Evolutionary conservation across 495 filamentous ascomycete species (phyloP).

Genomic region (Amniculicola lignicola): DNA sequence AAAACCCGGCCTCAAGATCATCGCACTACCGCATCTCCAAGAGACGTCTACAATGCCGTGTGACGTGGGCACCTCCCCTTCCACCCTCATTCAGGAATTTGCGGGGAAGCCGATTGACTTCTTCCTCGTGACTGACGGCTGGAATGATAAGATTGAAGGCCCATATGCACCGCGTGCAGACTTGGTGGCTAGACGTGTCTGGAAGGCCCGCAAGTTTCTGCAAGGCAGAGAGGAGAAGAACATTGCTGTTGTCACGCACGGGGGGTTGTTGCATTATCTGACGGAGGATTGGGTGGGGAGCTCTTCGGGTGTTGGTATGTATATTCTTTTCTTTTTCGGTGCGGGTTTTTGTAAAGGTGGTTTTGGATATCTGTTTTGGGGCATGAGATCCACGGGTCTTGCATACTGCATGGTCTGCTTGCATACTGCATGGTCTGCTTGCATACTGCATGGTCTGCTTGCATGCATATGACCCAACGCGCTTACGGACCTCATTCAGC

Average conservation of each 20-base stretch:
- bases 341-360: background rate
- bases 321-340: background rate
- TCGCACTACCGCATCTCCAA: slow-evolving; percentile 76
- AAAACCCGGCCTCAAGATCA: slow-evolving; percentile 51
- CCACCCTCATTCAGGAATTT: slow-evolving; percentile 58
- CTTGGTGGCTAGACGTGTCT: slow-evolving; percentile 62
- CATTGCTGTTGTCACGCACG: slow-evolving; percentile 74
- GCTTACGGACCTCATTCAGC: background rate
- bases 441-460: background rate
- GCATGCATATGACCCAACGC: background rate
- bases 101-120: slow-evolving; percentile 61
- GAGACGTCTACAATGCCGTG: slow-evolving; percentile 75
- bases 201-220: slow-evolving; percentile 64
- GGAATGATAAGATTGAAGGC: slow-evolving; percentile 63
- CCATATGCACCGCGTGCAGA: slow-evolving; percentile 57
- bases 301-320: background rate
- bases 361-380: background rate
- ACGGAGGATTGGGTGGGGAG: slow-evolving; percentile 68
- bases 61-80: slow-evolving; percentile 65
- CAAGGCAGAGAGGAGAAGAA: slow-evolving; percentile 54
- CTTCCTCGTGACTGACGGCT: slow-evolving; percentile 55
- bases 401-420: background rate
- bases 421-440: background rate
- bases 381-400: background rate
- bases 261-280: slow-evolving; percentile 70